phyloP scores from a whole-genome alignment of 2,329 filamentous ascomycete genomes.

The Clonostachys rosea region DNA sequence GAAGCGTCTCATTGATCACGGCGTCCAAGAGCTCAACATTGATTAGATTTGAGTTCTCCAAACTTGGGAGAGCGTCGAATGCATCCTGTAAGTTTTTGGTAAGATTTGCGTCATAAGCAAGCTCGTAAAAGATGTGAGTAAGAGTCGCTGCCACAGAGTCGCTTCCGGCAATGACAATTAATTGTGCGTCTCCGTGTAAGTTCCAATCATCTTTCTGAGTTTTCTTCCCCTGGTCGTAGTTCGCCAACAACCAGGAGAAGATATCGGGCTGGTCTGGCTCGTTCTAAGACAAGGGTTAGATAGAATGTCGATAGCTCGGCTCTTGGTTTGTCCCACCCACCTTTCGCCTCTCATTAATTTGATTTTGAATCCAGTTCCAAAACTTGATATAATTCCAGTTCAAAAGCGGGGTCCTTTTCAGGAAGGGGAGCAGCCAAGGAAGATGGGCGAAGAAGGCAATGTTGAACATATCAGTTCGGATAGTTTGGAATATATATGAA shows the following conservation, averaged over 20 bases:
- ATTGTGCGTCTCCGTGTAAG: conserved; percentile 13
- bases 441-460: conserved; percentile 13
- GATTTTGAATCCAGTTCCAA: background rate
- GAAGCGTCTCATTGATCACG: conserved; percentile 28
- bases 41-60: background rate
- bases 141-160: conserved; percentile 28
- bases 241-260: conserved; percentile 1
- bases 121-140: conserved; percentile 21
- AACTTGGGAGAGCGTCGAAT: background rate
- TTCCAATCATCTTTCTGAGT: conserved; percentile 3
- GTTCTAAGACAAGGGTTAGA: conserved; percentile 1
- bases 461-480: conserved; percentile 8
- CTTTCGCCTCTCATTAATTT: background rate
- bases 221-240: background rate
- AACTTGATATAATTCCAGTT: conserved; percentile 9
- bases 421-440: conserved; percentile 9
- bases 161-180: conserved; percentile 7
- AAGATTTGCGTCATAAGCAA: background rate
- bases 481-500: conserved; percentile 9
- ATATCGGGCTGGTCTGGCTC: conserved; percentile 14
- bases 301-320: background rate
- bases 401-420: conserved; percentile 11
- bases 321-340: background rate
- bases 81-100: background rate
- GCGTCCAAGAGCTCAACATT: conserved; percentile 15